Conservation (phyloP, 352 stramenopile genomes). For the Phytophthora litchii region DNA sequence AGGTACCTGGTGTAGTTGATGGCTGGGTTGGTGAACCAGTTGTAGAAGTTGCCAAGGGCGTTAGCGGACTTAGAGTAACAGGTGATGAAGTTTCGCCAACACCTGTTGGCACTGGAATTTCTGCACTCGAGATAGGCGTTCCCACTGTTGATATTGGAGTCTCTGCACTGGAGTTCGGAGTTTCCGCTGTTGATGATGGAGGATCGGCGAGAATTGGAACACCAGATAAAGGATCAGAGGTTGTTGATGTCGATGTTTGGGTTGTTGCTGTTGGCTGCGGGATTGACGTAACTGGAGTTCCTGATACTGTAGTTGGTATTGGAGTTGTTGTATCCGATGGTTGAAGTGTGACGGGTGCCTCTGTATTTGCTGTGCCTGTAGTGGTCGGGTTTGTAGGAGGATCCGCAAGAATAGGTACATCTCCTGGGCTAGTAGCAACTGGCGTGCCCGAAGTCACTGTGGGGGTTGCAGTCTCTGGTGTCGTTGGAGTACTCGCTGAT, state of each 20-base stretch:
- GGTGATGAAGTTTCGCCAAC: slow-evolving; percentile 2
- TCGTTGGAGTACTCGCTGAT: background rate
- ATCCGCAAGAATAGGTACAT: slow-evolving; percentile 21
- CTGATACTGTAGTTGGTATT: background rate
- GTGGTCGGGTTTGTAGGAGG: slow-evolving; percentile 8
- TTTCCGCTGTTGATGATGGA: slow-evolving; percentile 5
- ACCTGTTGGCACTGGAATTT: slow-evolving; percentile 1
- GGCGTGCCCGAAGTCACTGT: slow-evolving; percentile 1
- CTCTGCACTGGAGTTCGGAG: background rate
- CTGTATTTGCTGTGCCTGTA: slow-evolving; percentile 1
- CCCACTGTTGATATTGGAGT: slow-evolving; percentile 1
- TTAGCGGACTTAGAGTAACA: slow-evolving; percentile 3
- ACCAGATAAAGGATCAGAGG: slow-evolving; percentile 1
- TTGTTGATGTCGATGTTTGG: slow-evolving; percentile 4
- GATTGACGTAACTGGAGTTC: slow-evolving; percentile 5
- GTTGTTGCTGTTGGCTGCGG: slow-evolving; percentile 9
- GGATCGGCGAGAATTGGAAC: slow-evolving; percentile 22
- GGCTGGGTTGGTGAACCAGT: slow-evolving; percentile 1
- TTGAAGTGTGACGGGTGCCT: slow-evolving; percentile 2
- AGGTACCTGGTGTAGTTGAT: background rate
- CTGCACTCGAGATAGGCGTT: background rate
- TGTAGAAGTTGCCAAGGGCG: slow-evolving; percentile 2
- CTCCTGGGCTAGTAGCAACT: slow-evolving; percentile 2
- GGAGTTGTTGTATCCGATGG: slow-evolving; percentile 5
- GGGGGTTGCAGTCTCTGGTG: background rate